Evolutionary conservation across 768 basidiomycete genomes (phyloP).

Genomic region (Suillus tomentosus): DNA sequence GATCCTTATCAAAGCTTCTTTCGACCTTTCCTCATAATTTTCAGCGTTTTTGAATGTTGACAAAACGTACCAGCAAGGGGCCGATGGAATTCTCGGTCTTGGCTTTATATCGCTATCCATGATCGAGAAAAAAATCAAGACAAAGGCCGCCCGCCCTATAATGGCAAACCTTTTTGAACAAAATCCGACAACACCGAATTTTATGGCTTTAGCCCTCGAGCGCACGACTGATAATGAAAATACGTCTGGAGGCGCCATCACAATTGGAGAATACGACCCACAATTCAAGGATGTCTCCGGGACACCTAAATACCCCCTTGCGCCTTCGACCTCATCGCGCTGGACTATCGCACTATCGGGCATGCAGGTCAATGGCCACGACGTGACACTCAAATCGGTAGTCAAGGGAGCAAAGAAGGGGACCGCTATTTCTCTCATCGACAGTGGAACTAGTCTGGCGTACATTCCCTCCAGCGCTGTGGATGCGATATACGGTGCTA

Average conservation of each 20-base stretch:
- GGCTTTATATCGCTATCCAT: constrained; percentile 28
- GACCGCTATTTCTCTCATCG: constrained; percentile 40
- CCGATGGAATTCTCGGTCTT: constrained; percentile 30
- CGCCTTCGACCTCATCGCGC: constrained; percentile 35
- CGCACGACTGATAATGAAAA: constrained; percentile 42
- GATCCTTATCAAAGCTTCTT: neutral
- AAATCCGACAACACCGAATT: constrained; percentile 35
- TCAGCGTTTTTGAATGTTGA: constrained; percentile 26
- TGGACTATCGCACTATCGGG: constrained; percentile 47
- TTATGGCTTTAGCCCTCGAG: constrained; percentile 45
- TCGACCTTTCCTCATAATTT: neutral
- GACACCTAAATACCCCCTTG: constrained; percentile 36
- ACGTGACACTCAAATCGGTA: constrained; percentile 31
- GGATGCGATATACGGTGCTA: constrained; percentile 41
- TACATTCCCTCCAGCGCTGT: constrained; percentile 36
- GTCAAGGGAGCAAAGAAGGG: constrained; percentile 33
- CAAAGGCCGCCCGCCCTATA: constrained; percentile 28
- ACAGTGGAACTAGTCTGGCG: constrained; percentile 45
- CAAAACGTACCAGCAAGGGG: constrained; percentile 17
- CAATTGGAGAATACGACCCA: constrained; percentile 45
- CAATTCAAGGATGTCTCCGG: constrained; percentile 32
- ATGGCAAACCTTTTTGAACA: constrained; percentile 43
- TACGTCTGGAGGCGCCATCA: constrained; percentile 43
- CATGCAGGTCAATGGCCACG: constrained; percentile 37
- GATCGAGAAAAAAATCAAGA: constrained; percentile 23